A percentile compares a stretch with the other conserved stretches of the same genome.
These are phyloP conservation scores for Gaeumannomyces sp. DNA, from an alignment of 2,329 filamentous ascomycete species.

Conservation along the genomic window DNA sequence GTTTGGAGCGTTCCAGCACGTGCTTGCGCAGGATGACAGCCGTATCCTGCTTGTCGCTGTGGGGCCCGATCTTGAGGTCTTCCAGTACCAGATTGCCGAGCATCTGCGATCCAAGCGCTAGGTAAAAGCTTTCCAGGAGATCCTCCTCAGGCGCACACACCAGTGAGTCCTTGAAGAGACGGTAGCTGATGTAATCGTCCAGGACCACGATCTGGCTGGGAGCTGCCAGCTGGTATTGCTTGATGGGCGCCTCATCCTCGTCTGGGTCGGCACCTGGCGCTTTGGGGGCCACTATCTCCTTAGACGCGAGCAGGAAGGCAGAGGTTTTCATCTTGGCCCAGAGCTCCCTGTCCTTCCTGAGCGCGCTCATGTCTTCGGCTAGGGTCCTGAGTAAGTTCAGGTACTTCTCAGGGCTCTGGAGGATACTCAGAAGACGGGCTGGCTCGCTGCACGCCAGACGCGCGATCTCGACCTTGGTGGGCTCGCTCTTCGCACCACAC, in stretches of 20 bases:
- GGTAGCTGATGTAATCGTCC: conserved; percentile 85
- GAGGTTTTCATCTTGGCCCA: conserved; percentile 70
- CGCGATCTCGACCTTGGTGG: conserved; percentile 80
- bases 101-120: conserved; percentile 68
- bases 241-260: conserved; percentile 60
- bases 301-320: conserved; percentile 76
- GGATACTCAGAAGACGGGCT: conserved; percentile 68
- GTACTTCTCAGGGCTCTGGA: conserved; percentile 82
- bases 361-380: conserved; percentile 60
- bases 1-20: conserved; percentile 78
- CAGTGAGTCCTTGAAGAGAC: conserved; percentile 77
- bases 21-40: conserved; percentile 68
- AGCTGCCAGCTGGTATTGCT: conserved; percentile 70
- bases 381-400: conserved; percentile 74
- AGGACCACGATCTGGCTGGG: conserved; percentile 70
- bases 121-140: conserved; percentile 75
- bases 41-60: conserved; percentile 59
- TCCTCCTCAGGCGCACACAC: conserved; percentile 90
- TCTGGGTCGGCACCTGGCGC: conserved; percentile 37
- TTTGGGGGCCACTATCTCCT: conserved; percentile 50
- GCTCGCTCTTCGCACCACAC: conserved; percentile 86
- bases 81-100: conserved; percentile 75
- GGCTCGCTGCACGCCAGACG: conserved; percentile 78
- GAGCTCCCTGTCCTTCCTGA: conserved; percentile 75
- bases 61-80: conserved; percentile 64